phyloP scores from a whole-genome alignment of 1,139 yeast species.

The Taiozyma onychis region DNA sequence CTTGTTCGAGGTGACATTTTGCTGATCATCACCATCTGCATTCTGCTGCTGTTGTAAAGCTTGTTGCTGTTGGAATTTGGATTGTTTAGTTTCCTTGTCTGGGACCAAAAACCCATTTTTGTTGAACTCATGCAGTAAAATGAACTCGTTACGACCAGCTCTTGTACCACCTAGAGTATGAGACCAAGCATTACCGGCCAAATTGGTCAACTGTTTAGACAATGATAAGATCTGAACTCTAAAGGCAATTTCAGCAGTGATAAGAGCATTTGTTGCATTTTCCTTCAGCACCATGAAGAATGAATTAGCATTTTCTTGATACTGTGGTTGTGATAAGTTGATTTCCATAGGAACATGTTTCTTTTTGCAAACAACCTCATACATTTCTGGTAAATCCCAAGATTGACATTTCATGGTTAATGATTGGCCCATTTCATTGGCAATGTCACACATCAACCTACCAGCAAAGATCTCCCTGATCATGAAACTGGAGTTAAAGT shows the following conservation, averaged over 20 bases:
- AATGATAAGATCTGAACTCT: constrained; percentile 80
- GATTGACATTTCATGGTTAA: constrained; percentile 87
- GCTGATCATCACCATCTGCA: constrained; percentile 35
- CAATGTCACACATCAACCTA: constrained; percentile 84
- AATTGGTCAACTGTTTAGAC: constrained; percentile 83
- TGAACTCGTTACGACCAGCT: constrained; percentile 93
- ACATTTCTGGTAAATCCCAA: constrained; percentile 96
- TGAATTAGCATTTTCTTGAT: constrained; percentile 62
- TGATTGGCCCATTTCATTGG: constrained; percentile 93
- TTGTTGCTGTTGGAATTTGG: constrained; percentile 35
- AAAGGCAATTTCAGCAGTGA: constrained; percentile 75
- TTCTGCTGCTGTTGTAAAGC: constrained; percentile 28
- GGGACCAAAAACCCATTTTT: constrained; percentile 82
- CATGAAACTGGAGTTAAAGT: constrained; percentile 40
- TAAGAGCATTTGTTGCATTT: constrained; percentile 59
- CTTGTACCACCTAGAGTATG: constrained; percentile 93
- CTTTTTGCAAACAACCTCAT: constrained; percentile 62
- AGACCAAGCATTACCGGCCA: constrained; percentile 98
- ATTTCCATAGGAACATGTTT: constrained; percentile 62
- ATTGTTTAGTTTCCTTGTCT: constrained; percentile 63
- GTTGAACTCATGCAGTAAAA: constrained; percentile 87
- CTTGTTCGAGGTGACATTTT: constrained; percentile 45
- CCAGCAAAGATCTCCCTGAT: constrained; percentile 77
- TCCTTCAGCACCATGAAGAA: constrained; percentile 69
- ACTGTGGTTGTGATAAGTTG: constrained; percentile 61